These are phyloP conservation scores for Thielaviopsis euricoi DNA, from an alignment of 2,329 filamentous ascomycete genomes.

Conservation along the genomic window DNA sequence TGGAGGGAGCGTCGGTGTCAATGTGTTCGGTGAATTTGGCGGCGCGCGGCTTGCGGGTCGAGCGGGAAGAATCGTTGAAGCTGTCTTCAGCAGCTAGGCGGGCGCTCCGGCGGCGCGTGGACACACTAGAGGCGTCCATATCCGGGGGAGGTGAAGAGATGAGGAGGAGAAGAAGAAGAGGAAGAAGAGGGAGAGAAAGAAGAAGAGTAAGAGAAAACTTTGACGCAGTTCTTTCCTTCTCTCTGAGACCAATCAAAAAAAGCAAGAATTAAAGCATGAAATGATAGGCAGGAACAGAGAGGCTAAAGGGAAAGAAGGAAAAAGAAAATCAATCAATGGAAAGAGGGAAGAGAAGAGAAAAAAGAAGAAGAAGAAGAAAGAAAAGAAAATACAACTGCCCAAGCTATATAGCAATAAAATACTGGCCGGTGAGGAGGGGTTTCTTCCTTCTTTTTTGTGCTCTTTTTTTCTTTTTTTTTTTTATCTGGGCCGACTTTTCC, in stretches of 20 bases:
- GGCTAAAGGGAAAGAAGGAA: background rate
- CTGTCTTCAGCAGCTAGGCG: background rate
- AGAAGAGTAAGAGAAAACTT: background rate
- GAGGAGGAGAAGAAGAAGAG: background rate
- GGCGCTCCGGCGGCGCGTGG: slow-evolving; percentile 1
- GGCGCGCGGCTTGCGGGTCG: background rate
- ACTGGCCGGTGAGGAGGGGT: background rate
- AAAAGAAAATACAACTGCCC: too few species aligned
- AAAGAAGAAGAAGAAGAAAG: background rate
- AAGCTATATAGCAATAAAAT: background rate
- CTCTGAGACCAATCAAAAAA: background rate
- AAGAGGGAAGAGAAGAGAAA: background rate
- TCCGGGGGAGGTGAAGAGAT: background rate
- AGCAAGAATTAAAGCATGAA: too few species aligned
- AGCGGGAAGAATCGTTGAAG: slow-evolving; percentile 10
- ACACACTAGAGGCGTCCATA: background rate
- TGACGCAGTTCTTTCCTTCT: background rate
- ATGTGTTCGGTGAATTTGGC: slow-evolving; percentile 12
- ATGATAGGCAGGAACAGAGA: background rate
- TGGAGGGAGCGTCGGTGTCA: background rate
- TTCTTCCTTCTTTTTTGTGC: background rate
- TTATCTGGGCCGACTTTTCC: background rate
- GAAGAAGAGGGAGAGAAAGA: background rate
- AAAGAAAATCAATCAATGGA: background rate
- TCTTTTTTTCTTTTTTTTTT: background rate